These are phyloP conservation scores for Globisporangium nagaii DNA, from an alignment of 352 stramenopile species.

Conservation along the genomic window DNA sequence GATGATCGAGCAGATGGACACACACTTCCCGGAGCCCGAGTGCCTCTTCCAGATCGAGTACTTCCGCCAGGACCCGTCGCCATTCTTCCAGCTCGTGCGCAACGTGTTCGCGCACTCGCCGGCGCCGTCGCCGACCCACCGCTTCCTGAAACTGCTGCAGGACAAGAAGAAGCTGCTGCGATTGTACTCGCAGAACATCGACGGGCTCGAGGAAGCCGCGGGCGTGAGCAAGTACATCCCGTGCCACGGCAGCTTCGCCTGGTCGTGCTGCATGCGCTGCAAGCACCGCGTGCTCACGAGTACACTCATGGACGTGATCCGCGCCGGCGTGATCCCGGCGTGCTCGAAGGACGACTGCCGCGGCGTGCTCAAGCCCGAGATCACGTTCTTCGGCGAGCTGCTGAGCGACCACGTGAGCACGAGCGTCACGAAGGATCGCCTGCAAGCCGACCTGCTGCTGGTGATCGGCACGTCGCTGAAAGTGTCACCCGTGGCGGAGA, in stretches of 20 bases:
- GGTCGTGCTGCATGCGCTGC: conserved; percentile 90
- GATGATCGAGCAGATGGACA: conserved; percentile 75
- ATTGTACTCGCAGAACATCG: conserved; percentile 98
- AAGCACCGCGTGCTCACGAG: conserved; percentile 42
- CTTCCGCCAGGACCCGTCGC: conserved; percentile 92
- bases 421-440: conserved; percentile 58
- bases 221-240: conserved; percentile 91
- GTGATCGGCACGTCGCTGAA: conserved; percentile 98
- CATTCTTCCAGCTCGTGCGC: conserved; percentile 96
- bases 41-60: conserved; percentile 98
- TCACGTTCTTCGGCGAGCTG: conserved; percentile 97
- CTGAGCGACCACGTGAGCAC: conserved; percentile 86
- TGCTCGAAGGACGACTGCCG: conserved; percentile 63
- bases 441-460: conserved; percentile 92
- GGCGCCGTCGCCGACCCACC: conserved; percentile 91
- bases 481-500: conserved; percentile 93
- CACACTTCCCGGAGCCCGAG: conserved; percentile 92
- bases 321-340: conserved; percentile 70
- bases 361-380: conserved; percentile 95
- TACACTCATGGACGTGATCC: conserved; percentile 66
- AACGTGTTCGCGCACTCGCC: conserved; percentile 67
- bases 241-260: conserved; percentile 92
- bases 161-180: conserved; percentile 89
- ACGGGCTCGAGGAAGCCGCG: conserved; percentile 91
- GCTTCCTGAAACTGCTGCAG: conserved; percentile 92